Evolutionary conservation across 345 rosid species (phyloP), one percentile per base, ranked within the genome.

Genomic region (Citrus australasica): DNA sequence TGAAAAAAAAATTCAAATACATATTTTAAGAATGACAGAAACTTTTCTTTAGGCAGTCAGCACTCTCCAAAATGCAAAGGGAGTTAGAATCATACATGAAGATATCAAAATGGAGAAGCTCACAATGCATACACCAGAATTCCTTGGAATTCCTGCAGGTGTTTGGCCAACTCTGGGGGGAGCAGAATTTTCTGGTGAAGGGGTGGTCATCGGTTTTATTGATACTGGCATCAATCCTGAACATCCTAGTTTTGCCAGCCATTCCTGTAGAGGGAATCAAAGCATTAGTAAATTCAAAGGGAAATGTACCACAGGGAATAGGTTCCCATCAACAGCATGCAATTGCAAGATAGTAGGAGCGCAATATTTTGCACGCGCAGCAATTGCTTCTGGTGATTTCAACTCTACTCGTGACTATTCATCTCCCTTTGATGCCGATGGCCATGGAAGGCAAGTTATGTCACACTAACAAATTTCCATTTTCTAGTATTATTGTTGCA

Each of bases 401-500:
- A 87, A 80, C 51, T 69, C 85, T 6, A 76, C 82, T 8, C 85
- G 83, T 5, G 90, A 85, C 58, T 76, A 76, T 76, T 83, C 83
- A 25, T 87, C 90, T 42, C 88, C 90, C 21, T 85, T 80, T 65
- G 90, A 87, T 64, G 86, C 88, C 69, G 88, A 84, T 79, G 88
- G 90, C n/a, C 90, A 87, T 67, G 90, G 90, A 82, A 87, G 90
- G 90, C 82, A 79, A 83, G 85, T 80, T 73, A 19, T 63, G 9
- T 74, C 19, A 16, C 24, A 51, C 9, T 60, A 37, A 25, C 5
- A 9, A 10, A 14, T 6, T 53, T 53, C 30, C 21, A 60, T 16
- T 42, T 48, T 46, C 40, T 9, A 35, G 67, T 3, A 66, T 24
- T 37, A 14, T 67, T 37, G 14, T 33, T 27, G 22, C 5, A 33